A percentile compares a stretch with the other conserved stretches of the same genome.
phyloP scores from a whole-genome alignment of 2,329 filamentous ascomycete genomes.

The Chrysosporium keratinophilum region DNA sequence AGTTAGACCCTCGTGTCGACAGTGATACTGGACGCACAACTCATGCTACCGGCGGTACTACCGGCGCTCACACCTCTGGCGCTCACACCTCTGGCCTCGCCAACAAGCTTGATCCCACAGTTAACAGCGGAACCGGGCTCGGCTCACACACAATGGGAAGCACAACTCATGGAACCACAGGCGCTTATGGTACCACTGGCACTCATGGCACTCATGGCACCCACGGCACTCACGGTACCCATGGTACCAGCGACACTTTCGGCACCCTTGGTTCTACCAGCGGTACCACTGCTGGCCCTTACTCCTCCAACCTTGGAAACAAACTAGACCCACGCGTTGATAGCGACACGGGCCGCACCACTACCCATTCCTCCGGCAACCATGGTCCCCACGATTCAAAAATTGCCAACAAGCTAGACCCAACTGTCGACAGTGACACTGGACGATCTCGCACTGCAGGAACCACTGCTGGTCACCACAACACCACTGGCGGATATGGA shows the following conservation, averaged over 20 bases:
- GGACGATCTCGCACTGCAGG: neutral
- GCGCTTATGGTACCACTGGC: neutral
- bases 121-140: neutral
- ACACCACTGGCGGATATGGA: neutral
- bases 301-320: conserved; percentile 16
- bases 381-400: neutral
- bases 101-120: neutral
- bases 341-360: conserved; percentile 5
- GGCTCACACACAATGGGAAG: neutral
- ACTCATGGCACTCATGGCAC: neutral
- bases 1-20: conserved; percentile 19
- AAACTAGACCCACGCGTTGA: conserved; percentile 19
- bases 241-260: neutral
- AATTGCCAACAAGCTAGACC: conserved; percentile 1
- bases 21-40: conserved; percentile 6
- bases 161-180: neutral
- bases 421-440: conserved; percentile 1
- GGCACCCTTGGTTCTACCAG: neutral
- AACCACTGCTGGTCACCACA: conserved; percentile 12
- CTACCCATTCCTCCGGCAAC: neutral
- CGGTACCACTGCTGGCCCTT: conserved; percentile 10
- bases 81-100: neutral
- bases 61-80: neutral
- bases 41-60: conserved; percentile 1
- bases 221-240: neutral